These are phyloP conservation scores for Moelleriella libera DNA, from an alignment of 2,329 filamentous ascomycete species.

Conservation along the genomic window DNA sequence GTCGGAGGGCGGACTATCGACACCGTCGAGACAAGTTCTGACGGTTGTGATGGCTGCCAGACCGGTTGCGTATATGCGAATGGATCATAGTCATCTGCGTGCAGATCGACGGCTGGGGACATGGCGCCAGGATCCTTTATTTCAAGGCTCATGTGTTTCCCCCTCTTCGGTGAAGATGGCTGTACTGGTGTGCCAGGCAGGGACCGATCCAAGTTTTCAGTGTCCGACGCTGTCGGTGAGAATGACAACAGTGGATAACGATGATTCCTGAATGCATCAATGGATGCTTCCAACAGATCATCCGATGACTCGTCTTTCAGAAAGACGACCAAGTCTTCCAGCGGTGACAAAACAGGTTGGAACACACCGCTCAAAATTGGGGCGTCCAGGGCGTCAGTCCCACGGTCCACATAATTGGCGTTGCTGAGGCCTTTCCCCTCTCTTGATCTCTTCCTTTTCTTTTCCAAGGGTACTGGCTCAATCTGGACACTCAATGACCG, in stretches of 20 bases:
- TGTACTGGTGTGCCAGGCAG: constrained; percentile 12
- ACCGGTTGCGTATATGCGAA: constrained; percentile 22
- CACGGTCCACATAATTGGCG: constrained; percentile 22
- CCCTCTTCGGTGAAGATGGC: not conserved
- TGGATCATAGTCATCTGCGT: constrained; percentile 30
- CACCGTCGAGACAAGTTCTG: constrained; percentile 9
- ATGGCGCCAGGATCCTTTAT: not conserved
- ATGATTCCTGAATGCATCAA: constrained; percentile 26
- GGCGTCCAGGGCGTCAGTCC: constrained; percentile 20
- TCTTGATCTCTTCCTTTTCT: constrained; percentile 15
- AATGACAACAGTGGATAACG: constrained; percentile 12
- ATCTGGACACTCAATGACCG: constrained; percentile 14
- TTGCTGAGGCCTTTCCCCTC: constrained; percentile 6
- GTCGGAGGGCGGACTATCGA: constrained; percentile 23
- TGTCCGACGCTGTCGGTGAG: constrained; percentile 9
- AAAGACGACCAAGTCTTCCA: constrained; percentile 42
- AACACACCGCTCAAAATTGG: constrained; percentile 11
- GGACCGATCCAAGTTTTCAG: constrained; percentile 8
- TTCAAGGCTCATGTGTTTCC: not conserved
- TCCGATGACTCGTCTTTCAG: constrained; percentile 31
- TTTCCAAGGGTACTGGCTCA: constrained; percentile 13
- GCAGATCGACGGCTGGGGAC: not conserved
- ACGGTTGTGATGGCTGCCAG: constrained; percentile 10
- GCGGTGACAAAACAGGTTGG: constrained; percentile 32
- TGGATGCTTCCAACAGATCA: constrained; percentile 27